Percentiles rank a stretch among this genome's conserved stretches.
These are phyloP conservation scores for Malassezia arunalokei DNA, from an alignment of 1,284 basidiomycete genomes.

Conservation along the genomic window DNA sequence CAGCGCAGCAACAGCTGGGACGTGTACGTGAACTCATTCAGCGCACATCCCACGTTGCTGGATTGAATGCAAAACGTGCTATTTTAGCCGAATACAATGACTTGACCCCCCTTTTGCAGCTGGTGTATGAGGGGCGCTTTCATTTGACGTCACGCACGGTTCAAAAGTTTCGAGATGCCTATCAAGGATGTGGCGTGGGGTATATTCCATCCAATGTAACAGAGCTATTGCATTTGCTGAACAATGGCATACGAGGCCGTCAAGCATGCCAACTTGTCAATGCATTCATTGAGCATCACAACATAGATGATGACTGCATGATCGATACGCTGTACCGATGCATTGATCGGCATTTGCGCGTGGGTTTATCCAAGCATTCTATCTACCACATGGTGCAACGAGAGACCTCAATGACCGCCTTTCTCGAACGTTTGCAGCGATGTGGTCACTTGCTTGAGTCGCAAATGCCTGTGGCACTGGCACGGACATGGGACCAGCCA, in stretches of 20 bases:
- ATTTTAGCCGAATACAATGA: neutral
- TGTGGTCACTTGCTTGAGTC: too few relatives aligned
- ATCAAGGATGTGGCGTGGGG: too few relatives aligned
- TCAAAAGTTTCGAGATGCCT: too few relatives aligned
- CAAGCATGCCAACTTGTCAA: conserved; percentile 18
- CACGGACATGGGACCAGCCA: conserved; percentile 1
- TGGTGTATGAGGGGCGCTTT: neutral
- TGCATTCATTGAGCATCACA: conserved; percentile 19
- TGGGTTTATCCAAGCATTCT: conserved; percentile 21
- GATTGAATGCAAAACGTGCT: neutral
- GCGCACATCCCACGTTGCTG: neutral
- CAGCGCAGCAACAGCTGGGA: neutral
- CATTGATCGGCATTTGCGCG: conserved; percentile 29
- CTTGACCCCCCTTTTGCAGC: conserved; percentile 2
- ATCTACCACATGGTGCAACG: conserved; percentile 4
- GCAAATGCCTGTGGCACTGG: conserved; percentile 22
- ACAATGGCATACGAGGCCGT: conserved; percentile 17
- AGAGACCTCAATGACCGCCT: conserved; percentile 7
- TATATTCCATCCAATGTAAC: neutral
- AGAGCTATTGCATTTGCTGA: neutral
- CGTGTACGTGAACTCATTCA: neutral
- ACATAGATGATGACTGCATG: conserved; percentile 21
- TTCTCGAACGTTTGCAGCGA: too few relatives aligned
- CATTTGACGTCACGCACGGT: neutral
- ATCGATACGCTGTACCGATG: conserved; percentile 26